Evolutionary conservation across 2,329 filamentous ascomycete genomes (phyloP).

Genomic region (Scedosporium minutisporum): DNA sequence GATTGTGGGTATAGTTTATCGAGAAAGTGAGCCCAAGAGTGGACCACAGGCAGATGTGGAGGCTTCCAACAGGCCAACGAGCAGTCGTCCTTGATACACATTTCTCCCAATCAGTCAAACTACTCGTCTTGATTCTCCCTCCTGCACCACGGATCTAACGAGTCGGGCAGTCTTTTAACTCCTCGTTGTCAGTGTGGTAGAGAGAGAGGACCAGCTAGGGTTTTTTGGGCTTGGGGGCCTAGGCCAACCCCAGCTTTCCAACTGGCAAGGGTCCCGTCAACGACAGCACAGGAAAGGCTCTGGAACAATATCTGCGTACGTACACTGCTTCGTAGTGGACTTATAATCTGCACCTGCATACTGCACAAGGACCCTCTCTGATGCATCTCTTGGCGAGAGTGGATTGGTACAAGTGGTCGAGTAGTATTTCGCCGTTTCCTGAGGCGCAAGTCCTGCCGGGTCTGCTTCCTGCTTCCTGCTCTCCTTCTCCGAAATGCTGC

Average conservation of each 20-base stretch:
- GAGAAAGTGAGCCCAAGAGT: background rate
- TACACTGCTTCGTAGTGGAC: background rate
- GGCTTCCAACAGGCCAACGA: background rate
- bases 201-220: too few relatives aligned
- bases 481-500: background rate
- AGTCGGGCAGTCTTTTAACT: too few relatives aligned
- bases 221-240: too few relatives aligned
- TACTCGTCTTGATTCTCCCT: background rate
- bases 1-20: background rate
- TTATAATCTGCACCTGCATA: slow-evolving; percentile 3
- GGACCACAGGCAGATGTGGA: background rate
- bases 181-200: too few relatives aligned
- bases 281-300: background rate
- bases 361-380: background rate
- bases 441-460: background rate
- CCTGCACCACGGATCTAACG: too few relatives aligned
- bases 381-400: background rate
- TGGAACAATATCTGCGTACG: background rate
- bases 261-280: background rate
- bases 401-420: slow-evolving; percentile 1
- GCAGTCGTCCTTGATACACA: background rate
- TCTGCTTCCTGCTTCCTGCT: background rate
- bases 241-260: too few relatives aligned
- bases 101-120: background rate
- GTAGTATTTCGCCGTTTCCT: background rate